Evolutionary conservation across 1,284 basidiomycete genomes (phyloP).

Genomic region (Agaricales sp.): DNA sequence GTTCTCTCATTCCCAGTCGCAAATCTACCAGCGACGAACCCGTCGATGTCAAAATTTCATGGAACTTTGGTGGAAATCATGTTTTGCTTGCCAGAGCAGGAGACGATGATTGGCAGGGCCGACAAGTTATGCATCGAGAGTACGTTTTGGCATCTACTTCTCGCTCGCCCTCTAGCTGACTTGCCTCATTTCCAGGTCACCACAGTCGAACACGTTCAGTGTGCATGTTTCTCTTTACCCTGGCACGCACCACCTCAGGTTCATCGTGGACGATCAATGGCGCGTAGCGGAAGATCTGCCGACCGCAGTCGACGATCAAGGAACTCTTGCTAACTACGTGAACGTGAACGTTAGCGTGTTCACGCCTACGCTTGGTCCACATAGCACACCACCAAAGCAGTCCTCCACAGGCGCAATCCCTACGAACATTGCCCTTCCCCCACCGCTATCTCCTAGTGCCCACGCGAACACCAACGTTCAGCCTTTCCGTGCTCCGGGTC

Average conservation of each 20-base stretch:
- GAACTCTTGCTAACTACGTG: constrained; percentile 92
- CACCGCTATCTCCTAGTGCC: background rate
- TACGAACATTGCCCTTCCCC: too few species aligned
- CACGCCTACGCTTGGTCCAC: constrained; percentile 23
- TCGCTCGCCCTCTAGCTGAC: background rate
- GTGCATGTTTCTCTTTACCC: constrained; percentile 59
- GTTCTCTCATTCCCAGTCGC: constrained; percentile 12
- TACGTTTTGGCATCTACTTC: constrained; percentile 7
- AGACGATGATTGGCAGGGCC: constrained; percentile 21
- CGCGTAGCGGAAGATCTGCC: constrained; percentile 72
- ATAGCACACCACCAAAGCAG: constrained; percentile 1
- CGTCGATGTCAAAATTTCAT: constrained; percentile 46
- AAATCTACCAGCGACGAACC: constrained; percentile 22
- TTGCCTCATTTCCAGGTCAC: background rate
- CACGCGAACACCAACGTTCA: background rate
- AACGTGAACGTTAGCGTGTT: constrained; percentile 28
- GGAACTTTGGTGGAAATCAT: constrained; percentile 49
- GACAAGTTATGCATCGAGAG: background rate
- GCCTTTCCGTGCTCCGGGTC: constrained; percentile 1
- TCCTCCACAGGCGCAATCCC: too few species aligned
- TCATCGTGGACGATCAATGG: constrained; percentile 92
- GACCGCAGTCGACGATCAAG: constrained; percentile 91
- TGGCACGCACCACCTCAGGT: constrained; percentile 93
- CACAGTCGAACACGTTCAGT: too few species aligned
- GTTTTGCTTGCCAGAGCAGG: constrained; percentile 60